Base-by-base conservation (phyloP, 2,329 filamentous ascomycete genomes). In the Neonectria neomacrospora region DNA sequence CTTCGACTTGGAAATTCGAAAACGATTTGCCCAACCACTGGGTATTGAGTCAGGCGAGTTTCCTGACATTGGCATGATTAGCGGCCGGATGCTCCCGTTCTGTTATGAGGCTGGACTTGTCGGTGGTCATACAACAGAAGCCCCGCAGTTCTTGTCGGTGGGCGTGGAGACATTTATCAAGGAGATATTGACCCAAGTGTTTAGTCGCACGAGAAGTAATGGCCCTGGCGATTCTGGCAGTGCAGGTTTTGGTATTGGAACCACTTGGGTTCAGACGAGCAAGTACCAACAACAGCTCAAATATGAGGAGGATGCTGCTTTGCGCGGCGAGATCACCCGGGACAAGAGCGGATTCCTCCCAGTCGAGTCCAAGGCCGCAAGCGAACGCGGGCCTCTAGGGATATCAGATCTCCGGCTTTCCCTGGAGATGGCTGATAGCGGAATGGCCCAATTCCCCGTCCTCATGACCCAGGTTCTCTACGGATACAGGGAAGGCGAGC, bases 311-410 rank as follows among this genome's bases (percentile, higher is more conserved):
- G 86, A 90, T 45, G 86, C 88, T 0, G 89, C 87, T 26, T 85
- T 88, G 42, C 84, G 88, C n/a, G 93, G 94, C 5, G 91, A 94
- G 70, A 77, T 96, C 1, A 82, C 86, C 18, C 86, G 92, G 68
- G 92, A 94, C 62, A 90, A 91, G 63, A 90, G 87, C 51, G 94
- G 94, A 1, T 79, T 97, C 28, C 80, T 97, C 6, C 95, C 94
- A 0, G 81, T 94, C 37, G 94, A 97, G 77, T 88, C 91, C 3
- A 93, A 91, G 74, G 90, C 91, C 56, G 90, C 91, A 16, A 87
- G 87, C 58, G 88, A 91, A 70, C 85, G 93, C 41, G 86, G 89
- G 6, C 88, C 92, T 1, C 79, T 97, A 1, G 89, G 89, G 14
- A 90, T 95, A 80, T 88, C 90, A 18, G 95, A 97, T 76, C 78